These are phyloP conservation scores for Fimicolochytrium jonesii DNA, from an alignment of 192 early-diverging fungal species.

Conservation along the genomic window DNA sequence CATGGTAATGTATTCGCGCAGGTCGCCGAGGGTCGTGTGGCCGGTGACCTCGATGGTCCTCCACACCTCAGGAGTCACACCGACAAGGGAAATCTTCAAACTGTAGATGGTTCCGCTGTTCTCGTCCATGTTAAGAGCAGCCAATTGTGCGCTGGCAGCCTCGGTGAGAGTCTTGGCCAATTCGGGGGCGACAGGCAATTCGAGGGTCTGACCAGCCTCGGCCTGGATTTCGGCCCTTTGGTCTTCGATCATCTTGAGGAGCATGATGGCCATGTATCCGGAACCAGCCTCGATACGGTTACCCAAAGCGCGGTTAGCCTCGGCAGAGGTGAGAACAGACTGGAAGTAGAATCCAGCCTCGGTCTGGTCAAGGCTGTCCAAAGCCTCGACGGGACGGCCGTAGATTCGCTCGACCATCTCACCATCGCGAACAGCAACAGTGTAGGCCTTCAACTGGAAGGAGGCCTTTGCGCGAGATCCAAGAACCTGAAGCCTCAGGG, in stretches of 20 bases:
- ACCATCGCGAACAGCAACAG: conserved; percentile 17
- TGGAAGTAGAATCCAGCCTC: conserved; percentile 13
- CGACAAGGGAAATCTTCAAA: conserved; percentile 12
- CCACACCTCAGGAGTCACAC: conserved; percentile 2
- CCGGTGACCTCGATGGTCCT: conserved; percentile 13
- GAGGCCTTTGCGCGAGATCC: conserved; percentile 13
- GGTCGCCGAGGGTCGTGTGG: conserved; percentile 12
- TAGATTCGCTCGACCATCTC: conserved; percentile 25
- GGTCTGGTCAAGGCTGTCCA: conserved; percentile 17
- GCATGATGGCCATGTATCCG: conserved; percentile 21
- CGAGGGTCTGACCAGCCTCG: background rate
- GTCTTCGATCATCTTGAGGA: conserved; percentile 21
- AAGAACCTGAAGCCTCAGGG: conserved; percentile 14
- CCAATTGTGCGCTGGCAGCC: conserved; percentile 3
- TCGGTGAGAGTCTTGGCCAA: conserved; percentile 8
- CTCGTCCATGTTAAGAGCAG: background rate
- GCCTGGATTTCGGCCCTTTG: background rate
- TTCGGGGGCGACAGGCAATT: conserved; percentile 3
- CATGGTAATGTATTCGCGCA: conserved; percentile 17
- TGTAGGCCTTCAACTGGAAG: conserved; percentile 20
- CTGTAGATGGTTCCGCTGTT: background rate
- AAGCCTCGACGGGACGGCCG: conserved; percentile 17
- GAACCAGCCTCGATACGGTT: background rate
- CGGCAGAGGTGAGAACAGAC: conserved; percentile 5
- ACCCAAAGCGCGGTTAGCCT: conserved; percentile 13